These are phyloP conservation scores for Apiospora pterosperma DNA, from an alignment of 2,329 filamentous ascomycete species.

Conservation along the genomic window DNA sequence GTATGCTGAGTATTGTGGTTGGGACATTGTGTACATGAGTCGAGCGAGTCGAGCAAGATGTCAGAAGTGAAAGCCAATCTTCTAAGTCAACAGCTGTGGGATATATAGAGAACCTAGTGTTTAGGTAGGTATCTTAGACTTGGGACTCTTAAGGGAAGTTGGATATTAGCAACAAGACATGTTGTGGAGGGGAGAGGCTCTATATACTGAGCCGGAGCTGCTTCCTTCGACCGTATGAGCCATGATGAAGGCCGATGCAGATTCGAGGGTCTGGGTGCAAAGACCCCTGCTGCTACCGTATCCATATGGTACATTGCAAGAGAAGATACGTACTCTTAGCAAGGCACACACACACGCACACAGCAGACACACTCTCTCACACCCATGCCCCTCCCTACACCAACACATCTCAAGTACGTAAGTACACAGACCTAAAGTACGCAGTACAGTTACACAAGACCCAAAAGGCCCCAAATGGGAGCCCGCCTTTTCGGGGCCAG, in stretches of 20 bases:
- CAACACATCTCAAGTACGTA: background rate
- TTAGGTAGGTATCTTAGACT: background rate
- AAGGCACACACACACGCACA: background rate
- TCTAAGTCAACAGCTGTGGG: background rate
- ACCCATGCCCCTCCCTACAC: constrained; percentile 1
- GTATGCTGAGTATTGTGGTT: constrained; percentile 37
- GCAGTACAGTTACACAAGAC: constrained; percentile 1
- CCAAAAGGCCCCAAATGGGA: constrained; percentile 1
- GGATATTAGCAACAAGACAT: background rate
- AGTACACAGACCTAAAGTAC: constrained; percentile 1
- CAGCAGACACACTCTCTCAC: background rate
- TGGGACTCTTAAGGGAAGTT: background rate
- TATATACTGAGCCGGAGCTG: background rate
- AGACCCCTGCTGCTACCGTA: background rate
- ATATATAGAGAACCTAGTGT: background rate
- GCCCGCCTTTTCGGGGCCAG: constrained; percentile 10
- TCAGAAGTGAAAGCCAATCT: background rate
- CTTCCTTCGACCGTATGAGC: constrained; percentile 2
- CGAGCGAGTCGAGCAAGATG: background rate
- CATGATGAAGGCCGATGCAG: constrained; percentile 5
- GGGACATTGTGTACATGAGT: constrained; percentile 40
- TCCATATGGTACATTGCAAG: background rate
- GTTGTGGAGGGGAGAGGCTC: background rate
- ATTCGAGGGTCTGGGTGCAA: background rate
- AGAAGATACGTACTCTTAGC: background rate